Evolutionary conservation across 257 asterid genomes (phyloP), one percentile per base, ranked within the genome.

Genomic region (Solanum pinnatisectum): DNA sequence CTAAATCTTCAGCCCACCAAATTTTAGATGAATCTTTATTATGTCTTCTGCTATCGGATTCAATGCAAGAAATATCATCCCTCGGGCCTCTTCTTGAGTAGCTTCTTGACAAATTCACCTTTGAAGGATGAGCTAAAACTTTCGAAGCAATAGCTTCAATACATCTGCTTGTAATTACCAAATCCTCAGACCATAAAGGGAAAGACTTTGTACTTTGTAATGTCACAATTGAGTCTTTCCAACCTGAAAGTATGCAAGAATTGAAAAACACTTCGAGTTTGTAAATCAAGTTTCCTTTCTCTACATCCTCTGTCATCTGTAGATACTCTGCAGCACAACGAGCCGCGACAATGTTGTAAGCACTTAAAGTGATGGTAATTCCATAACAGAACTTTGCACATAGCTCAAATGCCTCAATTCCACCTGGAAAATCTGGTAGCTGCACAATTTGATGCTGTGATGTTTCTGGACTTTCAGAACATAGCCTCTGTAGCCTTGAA

Each of bases 341-440:
- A 22, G 90, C 91, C 1, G 97, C 79, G 37, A 96, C 97, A 4
- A 96, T 84, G 94, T 95, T 96, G 94, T 93, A 91, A 49, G 98
- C 98, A 27, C 98, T 96, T 20, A 96, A 92, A 63, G 98, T 96
- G 85, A 95, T 88, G 22, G 98, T 95, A 77, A 95, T 95, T 70
- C 98, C 98, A 73, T 96, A 96, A 90, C 99, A 96, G 95, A 96
- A 96, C 84, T 96, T 96, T 0, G 99, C 99, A 78, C 99, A 96
- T 8, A 92, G 52, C 70, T 96, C 99, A 72, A 96, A 96, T 6
- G 98, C 98, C 87, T 96, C 98, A 6, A 91, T 87, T 2, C 98
- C 98, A 2, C 98, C 98, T 0, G 99, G 99, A 78, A 96, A 94
- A 68, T 95, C 99, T 9, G 95, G 94, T 49, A 96, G 90, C 82